Evolutionary conservation across 345 rosid species (phyloP), one percentile per base, ranked within the genome.

Genomic region (Physaria fendleri): DNA sequence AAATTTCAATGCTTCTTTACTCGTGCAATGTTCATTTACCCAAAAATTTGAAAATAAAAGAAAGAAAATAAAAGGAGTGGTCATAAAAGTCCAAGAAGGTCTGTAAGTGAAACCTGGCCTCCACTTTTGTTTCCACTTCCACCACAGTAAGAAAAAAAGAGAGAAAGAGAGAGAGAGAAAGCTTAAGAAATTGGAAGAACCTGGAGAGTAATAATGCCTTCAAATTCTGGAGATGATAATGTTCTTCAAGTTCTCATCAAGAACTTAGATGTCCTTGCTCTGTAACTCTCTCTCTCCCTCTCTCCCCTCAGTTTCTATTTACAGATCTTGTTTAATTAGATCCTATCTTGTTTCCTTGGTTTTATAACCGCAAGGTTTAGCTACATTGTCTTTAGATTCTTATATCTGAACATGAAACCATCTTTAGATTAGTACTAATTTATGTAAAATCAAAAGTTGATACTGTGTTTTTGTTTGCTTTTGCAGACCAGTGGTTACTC

Each of bases 201-300:
- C 59, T 66, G 29, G 52, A 58, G 66, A 59, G 41, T 40, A 17
- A 5, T 11, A 59, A 69, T 69, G 73, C 73, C 73, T 45, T 69
- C 73, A 29, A 83, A 82, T 71, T 79, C 91, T 58, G 90, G 94
- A 42, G 71, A 77, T 44, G 84, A 82, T 73, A 81, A 61, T 77
- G 81, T 89, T 61, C 74, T 89, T 22, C 85, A 82, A 72, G 84
- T 89, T 68, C 46, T 32, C 37, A 32, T 32, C 37, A 78, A 78
- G 68, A 89, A 86, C 82, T 82, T 85, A 23, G 97, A 89, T 71
- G 84, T 89, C 69, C 84, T 89, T 82, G 91, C 96, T 71, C 88
- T 91, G 96, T 88, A 71, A 14, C 1, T 25, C 35, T 21, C 43
- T 21, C 8, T 59, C 38, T 21, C 25, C 15, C 13, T n/a, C n/a